These are phyloP conservation scores for Metroxylon sagu DNA, from an alignment of 176 grass and related monocot genomes.

Conservation along the genomic window DNA sequence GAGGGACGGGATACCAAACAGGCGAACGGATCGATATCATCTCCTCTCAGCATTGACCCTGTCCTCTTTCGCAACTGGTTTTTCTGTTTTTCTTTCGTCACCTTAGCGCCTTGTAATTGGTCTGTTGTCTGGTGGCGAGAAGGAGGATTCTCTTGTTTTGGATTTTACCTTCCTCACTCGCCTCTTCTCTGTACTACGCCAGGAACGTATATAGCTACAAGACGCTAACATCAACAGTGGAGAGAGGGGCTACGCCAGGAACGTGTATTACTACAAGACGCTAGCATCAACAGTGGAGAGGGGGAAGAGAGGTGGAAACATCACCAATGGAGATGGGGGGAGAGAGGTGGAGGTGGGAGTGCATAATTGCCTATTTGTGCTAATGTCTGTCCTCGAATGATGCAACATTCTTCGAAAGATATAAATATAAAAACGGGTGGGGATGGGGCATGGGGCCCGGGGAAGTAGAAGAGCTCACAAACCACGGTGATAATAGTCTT, in stretches of 20 bases:
- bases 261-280: too few species aligned
- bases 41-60: background rate
- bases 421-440: background rate
- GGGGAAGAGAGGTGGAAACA: background rate
- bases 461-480: background rate
- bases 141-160: background rate
- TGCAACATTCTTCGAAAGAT: background rate
- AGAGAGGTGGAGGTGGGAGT: background rate
- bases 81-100: background rate
- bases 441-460: background rate
- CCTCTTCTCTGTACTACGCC: too few species aligned
- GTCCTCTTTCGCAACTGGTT: background rate
- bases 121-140: too few species aligned
- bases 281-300: too few species aligned
- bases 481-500: background rate
- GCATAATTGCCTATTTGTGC: background rate
- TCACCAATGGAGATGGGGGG: background rate
- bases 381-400: background rate
- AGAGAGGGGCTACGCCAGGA: background rate
- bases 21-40: slow-evolving; percentile 4
- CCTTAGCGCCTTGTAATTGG: background rate
- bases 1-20: slow-evolving; percentile 18
- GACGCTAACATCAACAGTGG: background rate
- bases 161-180: background rate
- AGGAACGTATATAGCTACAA: too few species aligned